Percentiles rank a stretch among this genome's conserved stretches.
Conservation (phyloP, 1,139 yeast genomes). For the Suhomyces guaymorum region DNA sequence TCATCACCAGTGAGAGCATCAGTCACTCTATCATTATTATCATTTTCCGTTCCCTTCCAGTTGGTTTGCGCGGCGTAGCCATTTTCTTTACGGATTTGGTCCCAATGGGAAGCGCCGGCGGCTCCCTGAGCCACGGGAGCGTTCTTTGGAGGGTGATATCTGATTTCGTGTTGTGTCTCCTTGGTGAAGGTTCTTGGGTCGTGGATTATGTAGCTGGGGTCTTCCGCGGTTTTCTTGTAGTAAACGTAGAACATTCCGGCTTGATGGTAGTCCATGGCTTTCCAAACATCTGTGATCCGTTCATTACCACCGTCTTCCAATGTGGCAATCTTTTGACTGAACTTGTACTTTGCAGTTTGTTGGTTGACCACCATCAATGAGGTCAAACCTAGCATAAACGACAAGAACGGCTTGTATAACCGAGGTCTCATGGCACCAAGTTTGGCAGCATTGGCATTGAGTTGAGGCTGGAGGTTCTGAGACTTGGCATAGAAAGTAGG, state of each 20-base stretch:
- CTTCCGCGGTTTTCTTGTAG: conserved; percentile 34
- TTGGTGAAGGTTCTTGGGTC: conserved; percentile 39
- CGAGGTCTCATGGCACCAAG: conserved; percentile 13
- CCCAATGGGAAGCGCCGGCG: conserved; percentile 28
- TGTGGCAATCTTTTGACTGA: conserved; percentile 20
- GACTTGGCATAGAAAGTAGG: conserved; percentile 16
- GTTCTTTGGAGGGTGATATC: conserved; percentile 24
- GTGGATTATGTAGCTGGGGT: conserved; percentile 36
- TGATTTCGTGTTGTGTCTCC: conserved; percentile 29
- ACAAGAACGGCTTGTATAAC: conserved; percentile 36
- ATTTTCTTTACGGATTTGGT: conserved; percentile 31
- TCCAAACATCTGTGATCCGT: conserved; percentile 35
- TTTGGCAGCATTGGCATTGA: conserved; percentile 6
- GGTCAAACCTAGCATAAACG: conserved; percentile 34
- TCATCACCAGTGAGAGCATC: no score
- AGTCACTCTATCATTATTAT: no score
- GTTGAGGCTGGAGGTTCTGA: conserved; percentile 4
- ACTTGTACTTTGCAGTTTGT: conserved; percentile 27
- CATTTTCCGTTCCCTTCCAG: not conserved
- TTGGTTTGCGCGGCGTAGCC: conserved; percentile 22
- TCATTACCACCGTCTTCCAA: conserved; percentile 16
- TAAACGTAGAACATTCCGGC: conserved; percentile 39
- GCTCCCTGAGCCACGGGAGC: not conserved
- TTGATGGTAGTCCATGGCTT: conserved; percentile 39
- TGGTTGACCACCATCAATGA: conserved; percentile 31